Percentiles rank a stretch among this genome's conserved stretches.
These are phyloP conservation scores for Nicotiana rustica DNA, from an alignment of 305 asterid species.

Conservation along the genomic window DNA sequence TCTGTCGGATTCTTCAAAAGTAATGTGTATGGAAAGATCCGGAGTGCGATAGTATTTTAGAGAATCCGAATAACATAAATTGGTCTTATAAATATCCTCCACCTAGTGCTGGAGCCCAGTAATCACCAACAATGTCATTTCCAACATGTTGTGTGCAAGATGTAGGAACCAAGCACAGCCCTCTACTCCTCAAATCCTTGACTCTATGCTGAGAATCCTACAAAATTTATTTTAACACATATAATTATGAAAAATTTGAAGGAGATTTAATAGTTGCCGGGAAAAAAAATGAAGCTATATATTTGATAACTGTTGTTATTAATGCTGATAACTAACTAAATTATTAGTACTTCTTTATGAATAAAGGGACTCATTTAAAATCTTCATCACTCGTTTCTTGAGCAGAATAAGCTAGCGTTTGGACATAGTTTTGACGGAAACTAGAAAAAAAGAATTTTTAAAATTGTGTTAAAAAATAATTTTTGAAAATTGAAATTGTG, in stretches of 20 bases:
- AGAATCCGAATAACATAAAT: too few species aligned
- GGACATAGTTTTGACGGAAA: too few species aligned
- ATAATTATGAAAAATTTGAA: background rate
- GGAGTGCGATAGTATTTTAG: too few species aligned
- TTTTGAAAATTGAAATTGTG: too few species aligned
- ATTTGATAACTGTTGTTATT: too few species aligned
- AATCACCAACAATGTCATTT: constrained; percentile 70
- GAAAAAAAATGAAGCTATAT: too few species aligned
- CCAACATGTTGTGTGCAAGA: constrained; percentile 79
- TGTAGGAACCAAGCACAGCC: constrained; percentile 80
- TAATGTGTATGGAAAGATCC: too few species aligned
- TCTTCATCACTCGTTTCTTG: background rate
- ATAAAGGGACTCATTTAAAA: background rate
- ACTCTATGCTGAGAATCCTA: constrained; percentile 53
- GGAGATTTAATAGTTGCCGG: background rate
- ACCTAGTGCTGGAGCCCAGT: constrained; percentile 81
- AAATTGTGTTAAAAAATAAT: too few species aligned
- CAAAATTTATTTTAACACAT: background rate
- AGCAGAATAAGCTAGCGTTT: background rate
- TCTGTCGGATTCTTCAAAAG: too few species aligned
- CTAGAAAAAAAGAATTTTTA: too few species aligned
- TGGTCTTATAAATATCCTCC: constrained; percentile 52
- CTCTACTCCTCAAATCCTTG: constrained; percentile 79
- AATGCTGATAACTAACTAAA: too few species aligned
- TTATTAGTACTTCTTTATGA: too few species aligned